A percentile compares a stretch with the other conserved stretches of the same genome.
These are phyloP conservation scores for Jaminaea rosea DNA, from an alignment of 1,284 basidiomycete genomes.

Conservation along the genomic window DNA sequence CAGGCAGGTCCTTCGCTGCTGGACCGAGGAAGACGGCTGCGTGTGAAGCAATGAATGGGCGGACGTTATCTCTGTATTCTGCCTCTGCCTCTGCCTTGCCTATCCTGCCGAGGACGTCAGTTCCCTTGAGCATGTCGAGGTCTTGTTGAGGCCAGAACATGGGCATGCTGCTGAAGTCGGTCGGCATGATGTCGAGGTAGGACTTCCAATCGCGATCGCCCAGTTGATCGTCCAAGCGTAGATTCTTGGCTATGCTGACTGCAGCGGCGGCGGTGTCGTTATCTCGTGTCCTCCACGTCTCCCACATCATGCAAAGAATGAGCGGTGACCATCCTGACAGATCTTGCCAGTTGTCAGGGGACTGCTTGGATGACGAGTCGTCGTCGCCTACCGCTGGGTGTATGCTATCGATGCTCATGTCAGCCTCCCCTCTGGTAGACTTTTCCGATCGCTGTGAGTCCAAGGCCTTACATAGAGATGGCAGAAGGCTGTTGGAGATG, in stretches of 20 bases:
- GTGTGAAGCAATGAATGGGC: slow-evolving; percentile 45
- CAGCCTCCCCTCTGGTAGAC: background rate
- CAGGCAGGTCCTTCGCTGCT: background rate
- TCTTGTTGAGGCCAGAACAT: slow-evolving; percentile 86
- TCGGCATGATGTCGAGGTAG: slow-evolving; percentile 55
- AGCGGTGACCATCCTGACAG: slow-evolving; percentile 69
- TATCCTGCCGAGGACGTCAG: slow-evolving; percentile 75
- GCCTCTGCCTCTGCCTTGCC: slow-evolving; percentile 73
- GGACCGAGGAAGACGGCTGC: slow-evolving; percentile 28
- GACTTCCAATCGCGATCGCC: slow-evolving; percentile 30
- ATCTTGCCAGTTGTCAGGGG: slow-evolving; percentile 2
- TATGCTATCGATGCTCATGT: slow-evolving; percentile 19
- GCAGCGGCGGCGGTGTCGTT: slow-evolving; percentile 4
- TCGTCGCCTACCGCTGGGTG: too few species aligned
- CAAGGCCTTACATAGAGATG: slow-evolving; percentile 43
- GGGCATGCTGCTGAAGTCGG: slow-evolving; percentile 65
- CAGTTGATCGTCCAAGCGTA: slow-evolving; percentile 2
- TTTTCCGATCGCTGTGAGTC: slow-evolving; percentile 2
- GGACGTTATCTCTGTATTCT: slow-evolving; percentile 55
- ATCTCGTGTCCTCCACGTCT: slow-evolving; percentile 44
- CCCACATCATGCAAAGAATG: slow-evolving; percentile 93
- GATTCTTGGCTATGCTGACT: slow-evolving; percentile 1
- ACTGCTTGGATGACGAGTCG: background rate
- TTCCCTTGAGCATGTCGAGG: slow-evolving; percentile 68
- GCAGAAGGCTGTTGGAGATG: slow-evolving; percentile 64